A percentile compares a stretch with the other conserved stretches of the same genome.
Evolutionary conservation across 305 asterid species (phyloP).

Genomic region (Rubia tinctorum): DNA sequence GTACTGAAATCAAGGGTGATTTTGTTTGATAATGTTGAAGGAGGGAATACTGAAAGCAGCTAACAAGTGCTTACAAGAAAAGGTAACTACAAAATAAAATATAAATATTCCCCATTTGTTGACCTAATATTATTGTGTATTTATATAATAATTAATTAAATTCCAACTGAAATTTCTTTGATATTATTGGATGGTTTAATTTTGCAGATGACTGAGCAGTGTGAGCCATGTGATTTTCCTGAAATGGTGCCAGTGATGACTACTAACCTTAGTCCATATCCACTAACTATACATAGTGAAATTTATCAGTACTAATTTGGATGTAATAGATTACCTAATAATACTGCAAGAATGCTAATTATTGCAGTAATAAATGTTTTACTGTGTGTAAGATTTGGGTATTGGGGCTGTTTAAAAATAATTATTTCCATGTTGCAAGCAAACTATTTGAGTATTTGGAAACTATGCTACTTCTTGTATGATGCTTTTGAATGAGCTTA

Average conservation of each 20-base stretch:
- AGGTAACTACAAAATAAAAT: slow-evolving; percentile 33
- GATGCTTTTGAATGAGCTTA: background rate
- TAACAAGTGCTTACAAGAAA: slow-evolving; percentile 72
- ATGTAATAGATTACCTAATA: background rate
- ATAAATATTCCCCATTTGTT: background rate
- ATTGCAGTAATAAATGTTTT: background rate
- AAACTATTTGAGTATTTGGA: slow-evolving; percentile 3
- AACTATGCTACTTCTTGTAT: background rate
- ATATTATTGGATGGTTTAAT: background rate
- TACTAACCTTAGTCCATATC: slow-evolving; percentile 42
- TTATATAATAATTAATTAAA: background rate
- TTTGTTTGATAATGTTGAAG: slow-evolving; percentile 25
- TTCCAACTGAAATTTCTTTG: background rate
- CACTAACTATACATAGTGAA: slow-evolving; percentile 58
- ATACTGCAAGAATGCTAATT: background rate
- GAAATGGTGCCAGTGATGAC: slow-evolving; percentile 50
- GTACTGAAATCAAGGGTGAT: background rate
- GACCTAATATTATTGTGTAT: background rate
- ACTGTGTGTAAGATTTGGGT: background rate
- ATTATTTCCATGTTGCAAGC: background rate
- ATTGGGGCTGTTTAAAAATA: background rate
- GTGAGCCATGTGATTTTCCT: slow-evolving; percentile 56
- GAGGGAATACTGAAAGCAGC: slow-evolving; percentile 85
- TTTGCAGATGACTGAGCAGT: slow-evolving; percentile 77
- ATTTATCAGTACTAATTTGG: slow-evolving; percentile 42